Base-by-base conservation (phyloP, 768 basidiomycete genomes). In the Porpolomopsis calyptriformis region DNA sequence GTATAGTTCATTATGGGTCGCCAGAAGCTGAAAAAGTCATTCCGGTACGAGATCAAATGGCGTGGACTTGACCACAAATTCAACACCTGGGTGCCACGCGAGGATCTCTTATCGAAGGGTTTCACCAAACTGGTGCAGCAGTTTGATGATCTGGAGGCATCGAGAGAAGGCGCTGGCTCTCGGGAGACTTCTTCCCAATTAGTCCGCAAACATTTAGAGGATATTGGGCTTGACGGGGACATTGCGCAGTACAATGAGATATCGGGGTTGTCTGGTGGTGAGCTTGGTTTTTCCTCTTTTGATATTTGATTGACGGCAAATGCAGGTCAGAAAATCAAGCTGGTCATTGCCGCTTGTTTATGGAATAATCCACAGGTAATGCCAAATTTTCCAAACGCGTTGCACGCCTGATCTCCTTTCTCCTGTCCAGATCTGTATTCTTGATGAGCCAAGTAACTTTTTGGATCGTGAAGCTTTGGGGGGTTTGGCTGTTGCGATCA, bases 241-340 rank as follows among this genome's bases (percentile, higher is more conserved):
- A 97, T 97, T 49, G 93, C 93, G 9, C 90, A 96, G 64, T 97
- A 98, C 67, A 94, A 96, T 58, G 93, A 98, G 67, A 92, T 97
- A 58, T 77, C 79, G 27, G 93, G 94, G 31, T 69, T 97, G 37
- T 93, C 89, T 14, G 94, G 94, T 64, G 93, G 92, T 81, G 59
- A 53, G 69, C 51, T 14, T 33, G 47, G 57, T 45, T 19, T 26
- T 46, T 16, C n/a, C n/a, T n/a, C n/a, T 50, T 52, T 36, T 37
- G 14, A 7, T 31, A 37, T 29, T 14, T 19, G 18, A 23, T 37
- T 24, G 33, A 33, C 48, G 37, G 52, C 46, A 54, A 55, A 43
- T 47, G 27, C 46, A 85, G 82, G 85, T 50, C 93, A 98, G 64
- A 97, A 98, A 66, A 96, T 98, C 68, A 96, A 98, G 70, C 74